Base-by-base conservation (phyloP, 257 asterid genomes). In the Solanum pimpinellifolium region DNA sequence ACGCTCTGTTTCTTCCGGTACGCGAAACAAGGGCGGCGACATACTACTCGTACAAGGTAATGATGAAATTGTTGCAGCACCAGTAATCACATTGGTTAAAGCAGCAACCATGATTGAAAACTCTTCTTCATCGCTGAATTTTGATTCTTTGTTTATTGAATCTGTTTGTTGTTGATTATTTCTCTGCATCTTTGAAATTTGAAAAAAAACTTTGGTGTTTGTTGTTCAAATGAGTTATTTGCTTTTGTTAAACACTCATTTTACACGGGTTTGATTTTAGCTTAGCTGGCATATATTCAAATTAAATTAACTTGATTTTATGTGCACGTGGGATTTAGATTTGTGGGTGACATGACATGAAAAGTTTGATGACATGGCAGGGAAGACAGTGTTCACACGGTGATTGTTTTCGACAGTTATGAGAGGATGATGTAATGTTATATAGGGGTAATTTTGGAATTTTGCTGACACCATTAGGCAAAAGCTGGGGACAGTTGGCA, bases 81-180 rank as follows among this genome's bases (percentile, higher is more conserved):
- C 96, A 0, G 92, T 72, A 6, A 96, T 91, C 7, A 94, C 98
- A 70, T 94, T 93, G 83, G 85, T 89, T 37, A 94, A 75, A 3
- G 98, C 94, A 1, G 96, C 88, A 4, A 94, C 97, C 95, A 96
- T 94, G 69, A 93, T 88, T 0, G 94, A 92, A 41, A 86, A 90
- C 87, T 96, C 98, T 11, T 94, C 93, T 42, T 96, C 98, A 2
- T 25, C 81, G 15, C 91, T 89, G 5, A 93, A 78, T 62, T 39
- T 86, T 60, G 90, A 90, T 0, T 88, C 72, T 0, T 21, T 25
- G 6, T 37, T n/a, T 21, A 69, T 69, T 69, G 76, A 29, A 69
- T 87, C 18, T 42, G 15, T 86, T 41, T 10, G 39, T 6, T 88
- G 93, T 15, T 72, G 90, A 83, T 85, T 92, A n/a, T 83, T 47